phyloP scores from a whole-genome alignment of 345 rosid species.

The Erysimum cheiranthoides region DNA sequence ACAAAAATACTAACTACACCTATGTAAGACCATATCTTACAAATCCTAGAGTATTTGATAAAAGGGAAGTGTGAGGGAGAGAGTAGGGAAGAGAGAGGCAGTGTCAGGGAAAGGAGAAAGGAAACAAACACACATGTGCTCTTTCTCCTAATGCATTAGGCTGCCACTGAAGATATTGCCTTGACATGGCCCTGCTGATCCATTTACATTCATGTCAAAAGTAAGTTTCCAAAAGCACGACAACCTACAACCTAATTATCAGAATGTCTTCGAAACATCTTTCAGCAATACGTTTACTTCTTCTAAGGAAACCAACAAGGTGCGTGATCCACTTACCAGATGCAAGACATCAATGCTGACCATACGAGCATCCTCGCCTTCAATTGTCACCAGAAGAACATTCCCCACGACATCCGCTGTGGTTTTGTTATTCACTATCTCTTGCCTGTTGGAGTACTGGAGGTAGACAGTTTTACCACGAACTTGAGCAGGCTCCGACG shows the following conservation, averaged over 20 bases:
- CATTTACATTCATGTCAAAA: slow-evolving; percentile 96
- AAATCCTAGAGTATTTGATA: slow-evolving; percentile 44
- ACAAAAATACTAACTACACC: slow-evolving; percentile 23
- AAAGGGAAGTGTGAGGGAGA: slow-evolving; percentile 78
- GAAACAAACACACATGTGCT: slow-evolving; percentile 99
- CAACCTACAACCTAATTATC: slow-evolving; percentile 76
- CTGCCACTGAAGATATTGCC: slow-evolving; percentile 99
- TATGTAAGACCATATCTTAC: slow-evolving; percentile 25
- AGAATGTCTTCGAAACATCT: slow-evolving; percentile 51
- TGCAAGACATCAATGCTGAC: slow-evolving; percentile 99
- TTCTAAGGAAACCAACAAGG: slow-evolving; percentile 44
- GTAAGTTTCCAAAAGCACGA: slow-evolving; percentile 65
- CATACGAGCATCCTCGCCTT: slow-evolving; percentile 93
- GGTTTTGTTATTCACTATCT: slow-evolving; percentile 96
- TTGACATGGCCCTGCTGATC: slow-evolving; percentile 99
- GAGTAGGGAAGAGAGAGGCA: slow-evolving; percentile 86
- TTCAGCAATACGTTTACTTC: slow-evolving; percentile 50
- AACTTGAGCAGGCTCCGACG: slow-evolving; percentile 98
- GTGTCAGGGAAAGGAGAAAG: slow-evolving; percentile 99
- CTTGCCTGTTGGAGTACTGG: slow-evolving; percentile 98
- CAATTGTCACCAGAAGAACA: slow-evolving; percentile 89
- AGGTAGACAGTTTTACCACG: slow-evolving; percentile 99
- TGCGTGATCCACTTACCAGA: slow-evolving; percentile 67
- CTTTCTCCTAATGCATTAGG: slow-evolving; percentile 98
- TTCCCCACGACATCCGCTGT: slow-evolving; percentile 98